Percentiles rank a stretch among this genome's conserved stretches.
Conservation (phyloP, 176 grass and related monocot genomes). For the Zea mays region Zm-B73-REFERENCE-NAM-5.0 NC_050102.1:135704501-135705000, state of each 20-base stretch:
- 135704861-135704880: not conserved
- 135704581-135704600: not conserved
- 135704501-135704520: not conserved
- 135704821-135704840: not conserved
- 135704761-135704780: not conserved
- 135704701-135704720: not conserved
- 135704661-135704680: not conserved
- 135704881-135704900: not conserved
- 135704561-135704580: not conserved
- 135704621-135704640: not conserved
- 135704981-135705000: not conserved
- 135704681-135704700: not conserved
- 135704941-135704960: conserved; percentile 21
- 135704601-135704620: not conserved
- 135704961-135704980: conserved; percentile 32
- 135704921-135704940: not conserved
- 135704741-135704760: not conserved
- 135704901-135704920: not conserved
- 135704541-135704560: not conserved
- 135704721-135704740: not conserved
- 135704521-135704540: not conserved
- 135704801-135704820: not conserved
- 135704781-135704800: not conserved
- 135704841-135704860: not conserved
- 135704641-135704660: not conserved